A percentile compares a stretch with the other conserved stretches of the same genome.
phyloP scores from a whole-genome alignment of 192 early-diverging fungal genomes.

The Paraglomus occultum region DNA sequence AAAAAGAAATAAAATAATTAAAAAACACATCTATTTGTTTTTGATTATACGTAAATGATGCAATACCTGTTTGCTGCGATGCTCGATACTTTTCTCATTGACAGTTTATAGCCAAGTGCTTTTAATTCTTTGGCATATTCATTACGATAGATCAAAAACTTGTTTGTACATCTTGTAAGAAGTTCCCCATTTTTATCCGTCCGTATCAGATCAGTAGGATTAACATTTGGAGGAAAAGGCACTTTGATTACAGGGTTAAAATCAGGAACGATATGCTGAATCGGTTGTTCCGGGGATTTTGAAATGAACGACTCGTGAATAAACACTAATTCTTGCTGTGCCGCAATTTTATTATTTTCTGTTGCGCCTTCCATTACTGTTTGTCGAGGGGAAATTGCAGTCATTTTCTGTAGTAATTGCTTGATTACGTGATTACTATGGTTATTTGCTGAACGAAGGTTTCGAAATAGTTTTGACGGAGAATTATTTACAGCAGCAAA shows the following conservation, averaged over 20 bases:
- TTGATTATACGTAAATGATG: too few relatives aligned
- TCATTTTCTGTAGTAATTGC: too few relatives aligned
- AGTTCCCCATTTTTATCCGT: conserved; percentile 9
- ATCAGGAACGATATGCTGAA: conserved; percentile 5
- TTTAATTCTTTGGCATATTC: conserved; percentile 24
- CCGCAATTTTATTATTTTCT: neutral
- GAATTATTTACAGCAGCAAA: too few relatives aligned
- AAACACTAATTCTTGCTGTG: conserved; percentile 20
- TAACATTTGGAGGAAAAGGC: conserved; percentile 24
- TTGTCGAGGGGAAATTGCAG: neutral
- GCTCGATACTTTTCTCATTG: conserved; percentile 21
- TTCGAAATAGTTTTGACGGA: too few relatives aligned
- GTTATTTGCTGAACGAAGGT: too few relatives aligned
- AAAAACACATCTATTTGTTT: too few relatives aligned
- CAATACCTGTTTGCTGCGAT: conserved; percentile 4
- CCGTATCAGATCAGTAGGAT: conserved; percentile 20
- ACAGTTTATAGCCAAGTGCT: neutral
- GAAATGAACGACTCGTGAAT: conserved; percentile 11
- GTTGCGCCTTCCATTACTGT: neutral
- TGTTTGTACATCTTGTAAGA: conserved; percentile 17
- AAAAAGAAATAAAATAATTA: too few relatives aligned
- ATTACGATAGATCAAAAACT: conserved; percentile 29
- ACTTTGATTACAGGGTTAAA: neutral
- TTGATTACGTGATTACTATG: too few relatives aligned
- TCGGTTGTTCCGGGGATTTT: conserved; percentile 11